Evolutionary conservation across 768 basidiomycete genomes (phyloP).

Genomic region (Cyclocybe cylindracea): DNA sequence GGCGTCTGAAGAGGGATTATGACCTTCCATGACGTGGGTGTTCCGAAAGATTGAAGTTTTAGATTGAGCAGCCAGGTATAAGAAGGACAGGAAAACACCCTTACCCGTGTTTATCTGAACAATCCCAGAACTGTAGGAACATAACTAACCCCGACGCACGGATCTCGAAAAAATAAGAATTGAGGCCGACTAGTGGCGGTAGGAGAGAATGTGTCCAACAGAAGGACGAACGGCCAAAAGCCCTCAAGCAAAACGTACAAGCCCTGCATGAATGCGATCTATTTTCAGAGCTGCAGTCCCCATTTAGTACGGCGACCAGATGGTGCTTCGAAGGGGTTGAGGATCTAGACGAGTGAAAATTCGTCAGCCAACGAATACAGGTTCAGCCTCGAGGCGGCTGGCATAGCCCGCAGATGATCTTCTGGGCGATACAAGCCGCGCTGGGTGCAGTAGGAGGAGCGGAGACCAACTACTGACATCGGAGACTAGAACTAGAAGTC

Average conservation of each 20-base stretch:
- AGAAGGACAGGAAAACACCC: background rate
- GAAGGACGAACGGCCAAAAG: slow-evolving; percentile 42
- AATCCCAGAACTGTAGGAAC: slow-evolving; percentile 3
- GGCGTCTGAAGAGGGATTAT: slow-evolving; percentile 13
- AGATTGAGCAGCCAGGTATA: no score
- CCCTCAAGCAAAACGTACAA: slow-evolving; percentile 24
- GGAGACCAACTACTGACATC: no score
- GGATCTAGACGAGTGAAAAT: background rate
- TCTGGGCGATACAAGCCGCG: no score
- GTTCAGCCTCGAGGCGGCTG: no score
- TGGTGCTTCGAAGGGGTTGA: background rate
- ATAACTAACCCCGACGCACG: slow-evolving; percentile 15
- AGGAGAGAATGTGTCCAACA: slow-evolving; percentile 8
- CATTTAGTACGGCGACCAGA: slow-evolving; percentile 3
- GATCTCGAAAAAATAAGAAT: slow-evolving; percentile 10
- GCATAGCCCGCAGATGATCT: no score
- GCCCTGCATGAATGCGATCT: slow-evolving; percentile 7
- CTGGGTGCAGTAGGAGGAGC: no score
- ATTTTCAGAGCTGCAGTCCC: slow-evolving; percentile 18
- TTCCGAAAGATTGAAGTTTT: no score
- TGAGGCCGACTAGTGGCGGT: slow-evolving; percentile 20
- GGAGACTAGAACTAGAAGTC: no score
- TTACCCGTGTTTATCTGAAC: slow-evolving; percentile 4
- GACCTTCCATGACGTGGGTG: slow-evolving; percentile 21
- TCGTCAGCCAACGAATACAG: no score